Evolutionary conservation across 352 stramenopile genomes (phyloP).

Genomic region (Pythium aquatile): DNA sequence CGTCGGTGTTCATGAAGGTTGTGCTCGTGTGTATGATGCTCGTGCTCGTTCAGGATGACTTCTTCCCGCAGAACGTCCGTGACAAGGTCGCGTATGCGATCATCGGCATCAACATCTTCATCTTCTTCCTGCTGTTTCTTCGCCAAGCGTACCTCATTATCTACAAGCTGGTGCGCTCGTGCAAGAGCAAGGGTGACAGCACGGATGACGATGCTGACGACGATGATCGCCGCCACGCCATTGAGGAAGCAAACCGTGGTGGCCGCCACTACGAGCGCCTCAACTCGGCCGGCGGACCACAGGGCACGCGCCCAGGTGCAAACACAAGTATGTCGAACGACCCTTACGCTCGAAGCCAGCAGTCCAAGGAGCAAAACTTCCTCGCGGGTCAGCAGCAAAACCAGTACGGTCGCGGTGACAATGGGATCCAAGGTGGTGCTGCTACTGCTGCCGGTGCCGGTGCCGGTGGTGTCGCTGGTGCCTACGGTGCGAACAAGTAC

Average conservation of each 20-base stretch:
- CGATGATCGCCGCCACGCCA: slow-evolving; percentile 13
- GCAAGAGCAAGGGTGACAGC: slow-evolving; percentile 31
- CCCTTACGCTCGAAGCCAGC: slow-evolving; percentile 21
- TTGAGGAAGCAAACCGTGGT: slow-evolving; percentile 17
- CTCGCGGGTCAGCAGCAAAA: slow-evolving; percentile 11
- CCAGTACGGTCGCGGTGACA: slow-evolving; percentile 10
- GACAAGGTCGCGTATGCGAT: slow-evolving; percentile 86
- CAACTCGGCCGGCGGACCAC: slow-evolving; percentile 13
- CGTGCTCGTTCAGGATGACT: slow-evolving; percentile 72
- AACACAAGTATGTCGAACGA: slow-evolving; percentile 5
- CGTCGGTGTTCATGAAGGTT: slow-evolving; percentile 80
- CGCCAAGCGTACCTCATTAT: slow-evolving; percentile 78
- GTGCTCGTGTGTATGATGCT: slow-evolving; percentile 81
- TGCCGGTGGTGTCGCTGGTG: background rate
- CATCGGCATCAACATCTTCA: slow-evolving; percentile 81
- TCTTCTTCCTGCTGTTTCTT: slow-evolving; percentile 80
- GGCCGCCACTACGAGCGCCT: slow-evolving; percentile 23
- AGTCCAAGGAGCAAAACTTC: slow-evolving; percentile 22
- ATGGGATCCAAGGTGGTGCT: slow-evolving; percentile 11
- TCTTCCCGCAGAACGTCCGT: slow-evolving; percentile 75
- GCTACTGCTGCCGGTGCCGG: slow-evolving; percentile 7
- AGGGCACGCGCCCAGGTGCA: slow-evolving; percentile 1
- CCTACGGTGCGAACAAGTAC: slow-evolving; percentile 22
- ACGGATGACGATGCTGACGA: slow-evolving; percentile 21
- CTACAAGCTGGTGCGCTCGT: slow-evolving; percentile 54